Percentiles rank a stretch among this genome's conserved stretches.
These are phyloP conservation scores for Aspergillus candidus DNA, from an alignment of 2,329 filamentous ascomycete genomes.

Conservation along the genomic window DNA sequence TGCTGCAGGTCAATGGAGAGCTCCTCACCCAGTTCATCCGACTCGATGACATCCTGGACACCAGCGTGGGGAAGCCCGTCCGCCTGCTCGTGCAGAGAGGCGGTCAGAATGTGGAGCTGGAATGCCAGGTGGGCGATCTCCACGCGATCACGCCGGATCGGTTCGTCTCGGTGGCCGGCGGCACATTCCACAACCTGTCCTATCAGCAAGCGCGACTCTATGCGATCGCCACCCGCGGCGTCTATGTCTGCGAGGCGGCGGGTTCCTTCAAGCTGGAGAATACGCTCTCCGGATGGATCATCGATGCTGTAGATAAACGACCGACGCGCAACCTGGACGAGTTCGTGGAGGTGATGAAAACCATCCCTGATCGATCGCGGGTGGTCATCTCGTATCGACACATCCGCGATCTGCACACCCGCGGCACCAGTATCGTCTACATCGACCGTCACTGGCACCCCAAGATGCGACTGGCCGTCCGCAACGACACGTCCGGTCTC, in stretches of 20 bases:
- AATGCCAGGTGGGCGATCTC: constrained; percentile 79
- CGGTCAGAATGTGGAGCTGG: constrained; percentile 77
- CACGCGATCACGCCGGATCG: constrained; percentile 93
- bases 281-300: constrained; percentile 84
- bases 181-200: constrained; percentile 90
- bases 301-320: constrained; percentile 87
- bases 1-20: constrained; percentile 89
- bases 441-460: constrained; percentile 93
- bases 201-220: constrained; percentile 97
- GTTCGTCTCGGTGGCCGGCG: constrained; percentile 89
- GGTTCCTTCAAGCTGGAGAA: constrained; percentile 94
- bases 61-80: constrained; percentile 72
- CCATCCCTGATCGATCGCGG: constrained; percentile 71
- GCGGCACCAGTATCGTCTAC: constrained; percentile 86
- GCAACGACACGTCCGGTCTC: constrained; percentile 81
- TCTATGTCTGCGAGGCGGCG: constrained; percentile 90
- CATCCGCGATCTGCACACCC: constrained; percentile 85
- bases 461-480: constrained; percentile 86
- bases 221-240: constrained; percentile 83
- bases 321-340: constrained; percentile 79
- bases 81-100: constrained; percentile 80
- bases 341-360: constrained; percentile 86
- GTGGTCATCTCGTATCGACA: constrained; percentile 96
- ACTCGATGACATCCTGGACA: constrained; percentile 86
- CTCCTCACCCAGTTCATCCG: constrained; percentile 88